Evolutionary conservation across 2,329 filamentous ascomycete species (phyloP), one percentile per base, ranked within the genome.

Genomic region (Passalora sequoiae): DNA sequence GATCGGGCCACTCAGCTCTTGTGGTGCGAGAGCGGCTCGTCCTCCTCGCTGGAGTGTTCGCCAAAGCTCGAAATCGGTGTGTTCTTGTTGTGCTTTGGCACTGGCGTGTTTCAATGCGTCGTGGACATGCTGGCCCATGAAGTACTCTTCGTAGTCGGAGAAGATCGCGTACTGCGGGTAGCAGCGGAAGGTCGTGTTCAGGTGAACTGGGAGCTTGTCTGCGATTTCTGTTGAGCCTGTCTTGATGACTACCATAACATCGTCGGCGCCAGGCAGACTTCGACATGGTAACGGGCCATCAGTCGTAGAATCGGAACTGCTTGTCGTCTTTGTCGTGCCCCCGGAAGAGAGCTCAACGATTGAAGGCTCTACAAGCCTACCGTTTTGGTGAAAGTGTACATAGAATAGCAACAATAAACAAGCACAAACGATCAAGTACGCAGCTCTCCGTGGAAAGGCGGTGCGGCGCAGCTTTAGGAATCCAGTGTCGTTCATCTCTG

Each of bases 171-270:
- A 57, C 36, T 63, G 46, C 1, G 58, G 60, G 13, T 60, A 58
- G 48, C 64, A 66, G 15, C 49, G 55, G 8, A 69, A 45, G 4
- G 59, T 63, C 31, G 64, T 64, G 36, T 60, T 56, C 41, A 69
- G 57, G 39, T 62, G 59, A 5, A 66, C 37, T 2, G 59, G 54
- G 1, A 61, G 47, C 33, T 55, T 59, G 43, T 61, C 59, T 7
- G 56, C 49, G 17, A 67, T 43, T 38, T 66, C 50, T 43, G 57
- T 57, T 22, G 60, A 44, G 49, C 66, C 43, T 15, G 59, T 64
- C 60, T 51, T 66, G 36, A 81, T 60, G 13, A 78, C 64, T 13
- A 80, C 69, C 44, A 80, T 70, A 30, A 78, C 60, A 50, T 80
- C 68, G 3, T 74, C 63, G 2, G 66, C 63, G 35, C 63, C 63